phyloP scores from a whole-genome alignment of 768 basidiomycete species.

The Cyclocybe cylindracea region DNA sequence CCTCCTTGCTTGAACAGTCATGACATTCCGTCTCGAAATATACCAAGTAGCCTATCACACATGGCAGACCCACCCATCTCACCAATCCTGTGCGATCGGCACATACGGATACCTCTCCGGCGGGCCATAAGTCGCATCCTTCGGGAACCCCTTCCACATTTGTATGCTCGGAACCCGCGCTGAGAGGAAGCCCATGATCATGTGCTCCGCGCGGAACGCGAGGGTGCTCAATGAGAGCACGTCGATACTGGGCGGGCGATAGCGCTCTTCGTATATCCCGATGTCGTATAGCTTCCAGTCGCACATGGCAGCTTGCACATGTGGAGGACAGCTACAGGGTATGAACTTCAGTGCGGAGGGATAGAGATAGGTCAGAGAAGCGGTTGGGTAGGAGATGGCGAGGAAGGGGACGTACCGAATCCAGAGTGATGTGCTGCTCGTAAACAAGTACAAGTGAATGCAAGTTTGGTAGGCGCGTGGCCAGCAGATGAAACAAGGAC shows the following conservation, averaged over 20 bases:
- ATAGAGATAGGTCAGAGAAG: background rate
- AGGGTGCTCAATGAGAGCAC: background rate
- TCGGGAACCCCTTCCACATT: slow-evolving; percentile 1
- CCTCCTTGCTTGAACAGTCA: no score
- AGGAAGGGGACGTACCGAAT: background rate
- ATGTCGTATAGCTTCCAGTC: slow-evolving; percentile 10
- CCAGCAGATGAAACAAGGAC: slow-evolving; percentile 19
- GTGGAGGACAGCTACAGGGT: background rate
- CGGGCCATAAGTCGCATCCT: background rate
- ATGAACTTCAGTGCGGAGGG: background rate
- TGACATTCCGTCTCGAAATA: no score
- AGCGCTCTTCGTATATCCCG: slow-evolving; percentile 4
- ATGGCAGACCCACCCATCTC: no score
- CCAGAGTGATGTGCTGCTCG: background rate
- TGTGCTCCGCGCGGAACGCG: background rate
- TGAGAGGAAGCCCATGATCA: slow-evolving; percentile 1
- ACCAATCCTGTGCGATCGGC: no score
- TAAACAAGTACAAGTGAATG: slow-evolving; percentile 22
- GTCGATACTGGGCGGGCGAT: slow-evolving; percentile 2
- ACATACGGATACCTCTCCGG: no score
- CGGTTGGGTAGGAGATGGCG: background rate
- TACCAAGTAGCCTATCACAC: no score
- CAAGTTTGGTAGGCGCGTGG: slow-evolving; percentile 20
- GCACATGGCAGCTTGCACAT: background rate
- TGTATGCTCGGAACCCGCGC: slow-evolving; percentile 1